phyloP scores from a whole-genome alignment of 2,329 filamentous ascomycete species.

The Paecilomyces niveus region DNA sequence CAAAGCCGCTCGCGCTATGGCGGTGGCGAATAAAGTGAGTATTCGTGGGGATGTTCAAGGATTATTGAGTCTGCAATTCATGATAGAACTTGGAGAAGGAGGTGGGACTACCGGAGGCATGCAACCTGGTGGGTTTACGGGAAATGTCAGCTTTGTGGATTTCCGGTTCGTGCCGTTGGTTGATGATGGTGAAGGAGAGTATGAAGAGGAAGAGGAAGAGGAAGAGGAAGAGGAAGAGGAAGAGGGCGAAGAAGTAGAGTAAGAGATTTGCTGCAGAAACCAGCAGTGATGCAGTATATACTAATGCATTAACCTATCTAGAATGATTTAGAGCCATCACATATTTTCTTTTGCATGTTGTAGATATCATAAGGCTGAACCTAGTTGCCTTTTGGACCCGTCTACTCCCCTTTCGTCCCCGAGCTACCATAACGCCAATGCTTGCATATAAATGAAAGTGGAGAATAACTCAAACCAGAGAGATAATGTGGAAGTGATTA shows the following conservation, averaged over 20 bases:
- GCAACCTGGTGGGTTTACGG: constrained; percentile 12
- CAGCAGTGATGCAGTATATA: too few species aligned
- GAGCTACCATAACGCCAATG: background rate
- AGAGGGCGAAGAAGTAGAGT: background rate
- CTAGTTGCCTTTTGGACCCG: background rate
- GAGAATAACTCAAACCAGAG: background rate
- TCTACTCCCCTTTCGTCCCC: background rate
- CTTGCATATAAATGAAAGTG: background rate
- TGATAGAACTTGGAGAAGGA: constrained; percentile 71
- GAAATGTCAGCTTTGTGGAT: constrained; percentile 39
- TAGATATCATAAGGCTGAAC: too few species aligned
- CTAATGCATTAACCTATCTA: background rate
- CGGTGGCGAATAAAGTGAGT: constrained; percentile 83
- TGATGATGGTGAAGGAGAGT: constrained; percentile 31
- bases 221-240: constrained; percentile 1
- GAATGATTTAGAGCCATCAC: background rate
- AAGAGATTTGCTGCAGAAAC: background rate
- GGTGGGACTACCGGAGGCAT: constrained; percentile 11
- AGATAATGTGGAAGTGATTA: background rate
- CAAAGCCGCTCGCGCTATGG: constrained; percentile 86
- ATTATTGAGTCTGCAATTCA: constrained; percentile 89
- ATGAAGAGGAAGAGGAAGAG: constrained; percentile 9
- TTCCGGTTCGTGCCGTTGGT: constrained; percentile 41
- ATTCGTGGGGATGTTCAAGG: constrained; percentile 81
- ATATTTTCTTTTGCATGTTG: background rate